A percentile compares a stretch with the other conserved stretches of the same genome.
phyloP scores from a whole-genome alignment of 805 yeast genomes.

The Teunomyces tritomae region DNA sequence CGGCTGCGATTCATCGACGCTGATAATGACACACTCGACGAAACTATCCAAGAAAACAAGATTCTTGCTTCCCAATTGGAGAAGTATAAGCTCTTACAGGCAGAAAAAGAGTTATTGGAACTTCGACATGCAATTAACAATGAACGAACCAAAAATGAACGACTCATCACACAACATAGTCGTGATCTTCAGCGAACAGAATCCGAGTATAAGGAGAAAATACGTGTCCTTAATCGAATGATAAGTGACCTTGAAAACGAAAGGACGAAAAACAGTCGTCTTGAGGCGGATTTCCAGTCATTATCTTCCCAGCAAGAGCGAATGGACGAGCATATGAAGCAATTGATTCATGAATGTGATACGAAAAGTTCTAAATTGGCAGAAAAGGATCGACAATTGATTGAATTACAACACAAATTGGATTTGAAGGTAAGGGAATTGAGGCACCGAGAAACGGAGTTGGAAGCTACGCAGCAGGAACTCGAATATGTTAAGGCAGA shows the following conservation, averaged over 20 bases:
- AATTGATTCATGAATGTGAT: not conserved
- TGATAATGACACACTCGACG: conserved; percentile 14
- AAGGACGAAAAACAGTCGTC: not conserved
- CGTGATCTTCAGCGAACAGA: not conserved
- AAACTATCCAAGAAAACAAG: conserved; percentile 8
- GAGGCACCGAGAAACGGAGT: not conserved
- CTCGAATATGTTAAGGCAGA: conserved; percentile 9
- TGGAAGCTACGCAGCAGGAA: conserved; percentile 1
- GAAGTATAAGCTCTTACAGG: not conserved
- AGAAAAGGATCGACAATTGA: not conserved
- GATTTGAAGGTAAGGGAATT: not conserved
- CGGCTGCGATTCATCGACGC: conserved; percentile 6
- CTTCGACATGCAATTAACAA: not conserved
- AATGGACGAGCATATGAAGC: not conserved
- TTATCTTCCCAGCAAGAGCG: not conserved
- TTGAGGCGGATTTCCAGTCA: not conserved
- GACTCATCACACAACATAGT: not conserved
- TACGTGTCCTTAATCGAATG: not conserved
- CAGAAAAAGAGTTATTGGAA: conserved; percentile 1
- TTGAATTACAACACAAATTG: not conserved
- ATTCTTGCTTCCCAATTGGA: not conserved
- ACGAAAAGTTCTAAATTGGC: not conserved
- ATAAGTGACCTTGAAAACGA: not conserved
- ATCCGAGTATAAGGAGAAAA: not conserved
- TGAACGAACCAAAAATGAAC: not conserved